Evolutionary conservation across 495 filamentous ascomycete species (phyloP), one percentile per base, ranked within the genome.

Genomic region (Neurospora sp.): DNA sequence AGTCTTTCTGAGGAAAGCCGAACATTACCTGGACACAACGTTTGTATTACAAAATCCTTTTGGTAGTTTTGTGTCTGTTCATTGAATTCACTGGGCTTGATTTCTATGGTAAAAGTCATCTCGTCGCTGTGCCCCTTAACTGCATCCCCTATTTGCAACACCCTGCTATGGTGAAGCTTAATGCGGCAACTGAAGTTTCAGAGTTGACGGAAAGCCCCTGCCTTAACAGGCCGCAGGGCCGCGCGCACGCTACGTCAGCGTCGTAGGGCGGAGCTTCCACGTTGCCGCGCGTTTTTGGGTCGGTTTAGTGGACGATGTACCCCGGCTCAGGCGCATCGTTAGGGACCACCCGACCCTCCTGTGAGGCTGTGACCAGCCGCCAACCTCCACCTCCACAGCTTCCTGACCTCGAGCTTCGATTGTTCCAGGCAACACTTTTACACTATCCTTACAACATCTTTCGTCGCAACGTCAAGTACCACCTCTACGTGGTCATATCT

Each of bases 101-200:
- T 59, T 27, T 59, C 10, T 6, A 7, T 59, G 20, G 10, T 27
- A 27, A 27, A 59, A 27, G 48, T 1, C 5, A 9, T 22, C 20
- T 27, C 22, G 7, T 31, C 4, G 20, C 20, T 22, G 27, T 65
- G 35, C 12, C 27, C 53, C 53, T 35, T 65, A 65, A 37, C 6
- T 35, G 27, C 14, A 42, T 20, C 31, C 38, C n/a, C 69, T 71
- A 59, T n/a, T n/a, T 71, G 42, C 70, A 53, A 71, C 16, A 59
- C 40, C 40, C 70, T 53, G 70, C 53, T 39, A 65, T 71, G 70
- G 14, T 8, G 69, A 40, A 44, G 41, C 22, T 27, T 20, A 38
- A 61, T 71, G 70, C 70, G 44, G 44, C 44, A 71, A 71, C 38
- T 38, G 70, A 71, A 71, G 70, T 71, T 71, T 65, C 70, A 65